phyloP scores from a whole-genome alignment of 2,329 filamentous ascomycete genomes.

The Torrubiellomyces zombiae region DNA sequence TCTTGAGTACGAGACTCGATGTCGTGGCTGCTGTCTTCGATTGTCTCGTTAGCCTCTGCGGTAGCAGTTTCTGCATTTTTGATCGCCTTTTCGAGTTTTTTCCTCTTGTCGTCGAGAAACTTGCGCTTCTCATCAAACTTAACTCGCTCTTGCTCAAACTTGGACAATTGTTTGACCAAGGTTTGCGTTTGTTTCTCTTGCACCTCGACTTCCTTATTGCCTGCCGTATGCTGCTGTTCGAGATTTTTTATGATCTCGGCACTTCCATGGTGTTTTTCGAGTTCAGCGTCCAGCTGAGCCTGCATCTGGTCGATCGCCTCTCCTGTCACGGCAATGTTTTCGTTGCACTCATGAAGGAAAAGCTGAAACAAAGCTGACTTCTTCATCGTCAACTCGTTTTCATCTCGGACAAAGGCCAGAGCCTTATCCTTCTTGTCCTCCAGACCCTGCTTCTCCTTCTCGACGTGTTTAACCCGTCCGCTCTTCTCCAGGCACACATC shows the following conservation, averaged over 20 bases:
- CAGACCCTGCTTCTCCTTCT: conserved; percentile 84
- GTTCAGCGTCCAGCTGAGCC: conserved; percentile 65
- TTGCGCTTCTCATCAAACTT: conserved; percentile 98
- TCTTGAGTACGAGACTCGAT: conserved; percentile 63
- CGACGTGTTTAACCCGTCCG: conserved; percentile 86
- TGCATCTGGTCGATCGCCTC: conserved; percentile 89
- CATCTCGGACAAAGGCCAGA: conserved; percentile 71
- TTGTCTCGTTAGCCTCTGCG: conserved; percentile 58
- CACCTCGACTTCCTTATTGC: conserved; percentile 66
- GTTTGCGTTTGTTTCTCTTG: conserved; percentile 69
- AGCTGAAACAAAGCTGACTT: conserved; percentile 88
- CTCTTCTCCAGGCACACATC: conserved; percentile 94
- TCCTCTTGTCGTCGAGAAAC: conserved; percentile 76
- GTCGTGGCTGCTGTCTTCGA: conserved; percentile 62
- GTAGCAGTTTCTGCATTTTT: conserved; percentile 58
- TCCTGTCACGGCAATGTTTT: conserved; percentile 76
- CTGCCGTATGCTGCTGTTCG: conserved; percentile 67
- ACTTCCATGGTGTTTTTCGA: conserved; percentile 81
- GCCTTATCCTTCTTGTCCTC: conserved; percentile 97
- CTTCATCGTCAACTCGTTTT: conserved; percentile 82
- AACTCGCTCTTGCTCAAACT: conserved; percentile 89
- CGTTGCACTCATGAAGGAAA: conserved; percentile 71
- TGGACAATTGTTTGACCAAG: conserved; percentile 72
- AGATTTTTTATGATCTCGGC: conserved; percentile 82
- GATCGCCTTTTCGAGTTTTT: conserved; percentile 85